Evolutionary conservation across 305 asterid genomes (phyloP).

Genomic region (Euphrasia arctica): DNA sequence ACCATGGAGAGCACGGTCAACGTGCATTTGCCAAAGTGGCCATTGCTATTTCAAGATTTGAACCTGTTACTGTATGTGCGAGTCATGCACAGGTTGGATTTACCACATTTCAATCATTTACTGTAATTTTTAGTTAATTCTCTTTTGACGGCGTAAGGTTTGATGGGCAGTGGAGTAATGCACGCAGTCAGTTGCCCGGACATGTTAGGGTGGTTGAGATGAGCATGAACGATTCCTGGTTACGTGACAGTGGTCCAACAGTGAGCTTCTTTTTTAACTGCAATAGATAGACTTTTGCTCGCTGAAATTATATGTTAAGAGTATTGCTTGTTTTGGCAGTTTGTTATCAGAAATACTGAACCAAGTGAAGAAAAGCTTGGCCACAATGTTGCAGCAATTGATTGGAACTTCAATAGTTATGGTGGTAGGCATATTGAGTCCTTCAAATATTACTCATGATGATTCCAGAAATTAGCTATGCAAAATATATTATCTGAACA

Average conservation of each 20-base stretch:
- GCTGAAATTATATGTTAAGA: constrained; percentile 2
- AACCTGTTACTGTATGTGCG: constrained; percentile 84
- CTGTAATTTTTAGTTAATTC: background rate
- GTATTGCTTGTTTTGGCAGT: constrained; percentile 34
- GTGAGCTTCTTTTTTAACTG: constrained; percentile 45
- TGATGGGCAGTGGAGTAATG: constrained; percentile 73
- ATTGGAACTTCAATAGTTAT: constrained; percentile 93
- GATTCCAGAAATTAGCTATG: constrained; percentile 1
- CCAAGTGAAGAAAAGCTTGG: constrained; percentile 34
- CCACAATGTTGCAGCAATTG: constrained; percentile 75
- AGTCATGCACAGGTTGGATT: constrained; percentile 65
- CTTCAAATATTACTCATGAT: constrained; percentile 4
- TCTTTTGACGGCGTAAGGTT: constrained; percentile 8
- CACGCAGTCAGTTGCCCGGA: constrained; percentile 62
- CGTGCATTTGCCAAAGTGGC: constrained; percentile 62
- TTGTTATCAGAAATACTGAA: constrained; percentile 43
- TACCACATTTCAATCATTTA: background rate
- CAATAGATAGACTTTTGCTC: constrained; percentile 6
- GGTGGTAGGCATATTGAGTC: constrained; percentile 59
- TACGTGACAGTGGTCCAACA: constrained; percentile 93
- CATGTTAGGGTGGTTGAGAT: constrained; percentile 83
- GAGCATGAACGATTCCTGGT: constrained; percentile 93
- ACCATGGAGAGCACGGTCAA: constrained; percentile 64
- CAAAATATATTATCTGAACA: background rate
- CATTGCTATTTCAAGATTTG: constrained; percentile 73